Percentiles rank a stretch among this genome's conserved stretches.
Evolutionary conservation across 768 basidiomycete genomes (phyloP).

Genomic region (Termitomyces sp.): DNA sequence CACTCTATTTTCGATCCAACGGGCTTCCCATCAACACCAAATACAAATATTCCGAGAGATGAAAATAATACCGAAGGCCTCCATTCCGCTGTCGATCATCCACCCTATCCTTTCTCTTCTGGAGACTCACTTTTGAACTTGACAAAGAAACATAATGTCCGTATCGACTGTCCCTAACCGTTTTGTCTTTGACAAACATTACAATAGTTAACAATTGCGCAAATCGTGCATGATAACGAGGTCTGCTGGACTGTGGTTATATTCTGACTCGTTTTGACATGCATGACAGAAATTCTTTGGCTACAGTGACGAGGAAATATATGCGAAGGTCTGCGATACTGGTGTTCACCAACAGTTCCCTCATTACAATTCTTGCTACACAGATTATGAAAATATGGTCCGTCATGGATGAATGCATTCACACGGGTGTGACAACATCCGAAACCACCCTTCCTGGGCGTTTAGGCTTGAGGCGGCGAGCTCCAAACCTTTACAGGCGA

Average conservation of each 20-base stretch:
- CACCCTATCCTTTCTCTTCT: constrained; percentile 81
- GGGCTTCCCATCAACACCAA: neutral
- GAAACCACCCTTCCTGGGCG: constrained; percentile 87
- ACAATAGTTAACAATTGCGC: constrained; percentile 83
- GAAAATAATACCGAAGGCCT: neutral
- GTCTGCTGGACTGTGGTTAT: constrained; percentile 20
- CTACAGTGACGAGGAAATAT: constrained; percentile 70
- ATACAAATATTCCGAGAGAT: neutral
- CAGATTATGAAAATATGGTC: constrained; percentile 77
- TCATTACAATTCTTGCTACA: constrained; percentile 9
- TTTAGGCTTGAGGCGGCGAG: constrained; percentile 72
- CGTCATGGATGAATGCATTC: constrained; percentile 93
- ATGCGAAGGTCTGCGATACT: constrained; percentile 51
- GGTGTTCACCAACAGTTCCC: neutral
- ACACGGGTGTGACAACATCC: constrained; percentile 73
- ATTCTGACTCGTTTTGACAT: neutral
- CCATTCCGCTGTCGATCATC: constrained; percentile 39
- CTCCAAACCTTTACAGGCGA: constrained; percentile 85
- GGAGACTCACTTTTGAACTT: constrained; percentile 72
- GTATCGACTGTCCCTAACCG: constrained; percentile 20
- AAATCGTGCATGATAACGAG: constrained; percentile 93
- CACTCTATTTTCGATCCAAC: constrained; percentile 40
- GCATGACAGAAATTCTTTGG: constrained; percentile 55
- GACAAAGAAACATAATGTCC: constrained; percentile 79
- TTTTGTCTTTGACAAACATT: constrained; percentile 5